Evolutionary conservation across 2,329 filamentous ascomycete genomes (phyloP).

Genomic region (Scopulariopsis brevicaulis): DNA sequence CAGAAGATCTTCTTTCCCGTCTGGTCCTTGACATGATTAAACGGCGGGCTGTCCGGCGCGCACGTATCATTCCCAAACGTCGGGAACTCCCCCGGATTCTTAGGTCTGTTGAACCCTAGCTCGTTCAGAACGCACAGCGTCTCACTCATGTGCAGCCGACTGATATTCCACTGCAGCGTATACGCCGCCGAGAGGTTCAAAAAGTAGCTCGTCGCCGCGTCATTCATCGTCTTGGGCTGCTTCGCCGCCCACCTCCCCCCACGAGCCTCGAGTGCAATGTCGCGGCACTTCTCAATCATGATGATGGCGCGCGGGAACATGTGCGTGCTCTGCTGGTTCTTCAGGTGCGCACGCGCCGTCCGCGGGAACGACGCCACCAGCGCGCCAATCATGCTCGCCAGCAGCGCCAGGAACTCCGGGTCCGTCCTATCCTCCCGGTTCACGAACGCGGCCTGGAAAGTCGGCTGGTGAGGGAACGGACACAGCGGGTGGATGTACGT

Average conservation of each 20-base stretch:
- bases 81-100: constrained; percentile 23
- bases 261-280: constrained; percentile 56
- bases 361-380: constrained; percentile 70
- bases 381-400: constrained; percentile 63
- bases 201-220: constrained; percentile 66
- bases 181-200: constrained; percentile 56
- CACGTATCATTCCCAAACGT: constrained; percentile 27
- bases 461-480: constrained; percentile 70
- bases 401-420: constrained; percentile 55
- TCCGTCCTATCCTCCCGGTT: constrained; percentile 55
- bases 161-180: constrained; percentile 55
- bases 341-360: constrained; percentile 58
- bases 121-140: constrained; percentile 57
- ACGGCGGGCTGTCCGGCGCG: constrained; percentile 29
- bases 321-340: constrained; percentile 50
- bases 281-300: constrained; percentile 60
- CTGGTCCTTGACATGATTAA: constrained; percentile 63
- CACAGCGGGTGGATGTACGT: constrained; percentile 69
- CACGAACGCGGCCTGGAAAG: constrained; percentile 59
- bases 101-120: constrained; percentile 51
- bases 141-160: constrained; percentile 62
- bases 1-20: constrained; percentile 75
- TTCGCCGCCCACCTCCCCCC: constrained; percentile 40
- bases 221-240: constrained; percentile 35
- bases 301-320: constrained; percentile 58